Base-by-base conservation (phyloP, 129 eudicot species). In the Flaveria linearis region DNA sequence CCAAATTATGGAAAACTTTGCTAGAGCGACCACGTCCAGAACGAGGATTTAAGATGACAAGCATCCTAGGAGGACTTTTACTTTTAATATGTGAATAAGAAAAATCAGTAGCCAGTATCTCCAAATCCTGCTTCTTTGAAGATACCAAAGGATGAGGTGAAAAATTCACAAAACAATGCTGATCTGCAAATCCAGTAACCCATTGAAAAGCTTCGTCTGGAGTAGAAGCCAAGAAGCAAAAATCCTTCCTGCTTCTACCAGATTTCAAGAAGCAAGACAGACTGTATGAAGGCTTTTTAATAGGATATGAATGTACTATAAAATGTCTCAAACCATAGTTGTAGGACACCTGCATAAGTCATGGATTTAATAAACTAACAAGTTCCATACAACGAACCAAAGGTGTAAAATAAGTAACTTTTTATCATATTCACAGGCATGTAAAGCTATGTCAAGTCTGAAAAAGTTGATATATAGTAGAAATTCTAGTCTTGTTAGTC, bases 1-100 rank as follows among this genome's bases (percentile, higher is more conserved):
- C 98, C 85, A 86, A 36, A 68, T 85, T 82, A 80, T 94, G 91
- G 73, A 88, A 94, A 70, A 94, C 98, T 84, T 91, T 94, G 85
- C 83, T 94, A 52, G 98, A 94, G 57, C 98, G 98, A 39, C 98
- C 97, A 76, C 89, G 96, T 63, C 98, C 98, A 70, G 98, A 91
- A 10, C 97, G 88, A 42, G 98, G 98, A 84, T 94, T 94, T 67
- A 94, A 81, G 76, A 94, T 94, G 64, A 94, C 97, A 66, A 94
- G 97, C 93, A 94, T 86, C 79, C 83, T 83, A 36, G 98, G 98
- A 22, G 98, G 91, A 78, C 87, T 94, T 80, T 91, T 94, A 75
- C 96, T 87, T 84, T 83, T 87, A 30, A 94, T 82, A 69, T 87
- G 85, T 17, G 88, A 68, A 81, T 91, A 96, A 68, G 96, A 80